Base-by-base conservation (phyloP, 2,329 filamentous ascomycete genomes). In the Fusarium papillatum region DNA sequence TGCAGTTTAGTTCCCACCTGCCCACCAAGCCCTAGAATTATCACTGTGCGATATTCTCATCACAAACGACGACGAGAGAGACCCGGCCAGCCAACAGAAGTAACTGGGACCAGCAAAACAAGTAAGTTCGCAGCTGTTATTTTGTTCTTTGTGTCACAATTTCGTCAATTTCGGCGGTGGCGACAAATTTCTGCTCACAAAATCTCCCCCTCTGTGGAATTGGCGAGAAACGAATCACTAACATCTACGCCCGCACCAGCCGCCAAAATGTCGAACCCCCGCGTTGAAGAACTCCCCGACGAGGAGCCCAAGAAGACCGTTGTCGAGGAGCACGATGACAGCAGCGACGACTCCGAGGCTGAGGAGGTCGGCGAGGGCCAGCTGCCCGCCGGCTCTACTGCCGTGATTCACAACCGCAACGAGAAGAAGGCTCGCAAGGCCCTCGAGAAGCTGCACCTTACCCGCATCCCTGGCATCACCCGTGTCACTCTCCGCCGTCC, bases 391-490 rank as follows among this genome's bases (percentile, higher is more conserved):
- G 97, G 96, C 84, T 34, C 31, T 34, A 95, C 95, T 83, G 92
- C 94, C 78, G 92, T 97, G 82, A 93, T 99, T 84, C 96, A 98
- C 92, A 98, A 95, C 85, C 95, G 97, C 87, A 98, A 98, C 90
- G 97, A 99, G 94, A 99, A 99, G 95, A 99, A 99, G 93, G 97
- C 97, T 82, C 94, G 97, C 89, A 99, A 99, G 93, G 95, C 96
- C 84, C 98, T 99, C 86, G 95, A 95, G 87, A 99, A 99, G 93
- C 93, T 98, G 84, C 96, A 98, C 85, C 90, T 99, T 85, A 97
- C 95, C 91, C 95, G 96, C 84, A 94, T 99, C 80, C 94, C 95
- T 83, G 97, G 97, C 85, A 99, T 99, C 88, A 99, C 97, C 83
- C 94, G 97, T 85, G 97, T 99, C 83, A 99, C 97, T 80, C 93